These are phyloP conservation scores for Penicillium sp. DNA, from an alignment of 2,329 filamentous ascomycete species.

Conservation along the genomic window DNA sequence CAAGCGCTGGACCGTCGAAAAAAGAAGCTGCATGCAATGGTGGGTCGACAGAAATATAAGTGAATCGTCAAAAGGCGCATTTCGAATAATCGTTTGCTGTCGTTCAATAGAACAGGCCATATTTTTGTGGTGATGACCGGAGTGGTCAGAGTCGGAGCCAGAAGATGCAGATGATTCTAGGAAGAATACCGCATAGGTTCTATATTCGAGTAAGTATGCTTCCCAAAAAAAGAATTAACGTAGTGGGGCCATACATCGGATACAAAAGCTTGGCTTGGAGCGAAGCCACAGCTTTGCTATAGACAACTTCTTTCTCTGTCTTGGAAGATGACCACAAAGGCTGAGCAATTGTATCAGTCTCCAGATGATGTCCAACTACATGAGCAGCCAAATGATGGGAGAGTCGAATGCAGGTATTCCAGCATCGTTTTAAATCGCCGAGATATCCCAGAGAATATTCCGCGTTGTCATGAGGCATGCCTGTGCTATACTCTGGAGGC, in stretches of 20 bases:
- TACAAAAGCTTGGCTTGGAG: slow-evolving; percentile 25
- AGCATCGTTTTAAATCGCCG: slow-evolving; percentile 26
- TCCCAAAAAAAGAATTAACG: not conserved
- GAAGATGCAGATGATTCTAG: slow-evolving; percentile 23
- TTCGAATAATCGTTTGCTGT: slow-evolving; percentile 26
- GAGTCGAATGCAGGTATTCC: slow-evolving; percentile 28
- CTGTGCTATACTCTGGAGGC: slow-evolving; percentile 26
- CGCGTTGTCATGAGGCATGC: slow-evolving; percentile 18
- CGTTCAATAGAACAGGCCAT: slow-evolving; percentile 11
- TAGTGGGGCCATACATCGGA: slow-evolving; percentile 20
- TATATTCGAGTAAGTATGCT: slow-evolving; percentile 3
- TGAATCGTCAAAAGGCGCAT: slow-evolving; percentile 25
- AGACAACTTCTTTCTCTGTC: slow-evolving; percentile 28
- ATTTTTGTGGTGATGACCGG: not conserved
- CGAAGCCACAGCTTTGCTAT: slow-evolving; percentile 24
- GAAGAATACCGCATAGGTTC: slow-evolving; percentile 29
- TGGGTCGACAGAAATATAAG: slow-evolving; percentile 26
- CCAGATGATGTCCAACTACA: slow-evolving; percentile 24
- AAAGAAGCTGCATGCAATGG: slow-evolving; percentile 29
- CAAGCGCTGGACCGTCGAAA: slow-evolving; percentile 24
- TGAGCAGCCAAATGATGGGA: slow-evolving; percentile 30
- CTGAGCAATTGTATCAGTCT: slow-evolving; percentile 19
- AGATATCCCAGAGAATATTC: slow-evolving; percentile 31
- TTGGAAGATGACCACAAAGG: slow-evolving; percentile 25
- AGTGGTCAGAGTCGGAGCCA: not conserved